Evolutionary conservation across 345 rosid species (phyloP).

Genomic region (Aurinia saxatilis): DNA sequence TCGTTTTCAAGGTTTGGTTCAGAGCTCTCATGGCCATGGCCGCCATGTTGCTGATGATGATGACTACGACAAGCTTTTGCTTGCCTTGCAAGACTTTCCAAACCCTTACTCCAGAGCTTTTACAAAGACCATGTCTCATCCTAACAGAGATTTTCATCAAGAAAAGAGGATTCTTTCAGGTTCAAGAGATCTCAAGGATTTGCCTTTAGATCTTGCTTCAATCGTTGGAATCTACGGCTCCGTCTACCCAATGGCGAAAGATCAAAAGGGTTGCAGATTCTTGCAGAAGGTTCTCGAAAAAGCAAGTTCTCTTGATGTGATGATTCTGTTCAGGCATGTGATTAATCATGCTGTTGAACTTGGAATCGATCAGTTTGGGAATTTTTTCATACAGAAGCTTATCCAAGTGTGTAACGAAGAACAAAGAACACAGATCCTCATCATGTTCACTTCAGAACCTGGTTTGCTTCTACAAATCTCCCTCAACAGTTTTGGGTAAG

Average conservation of each 20-base stretch:
- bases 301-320: conserved; percentile 30
- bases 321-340: conserved; percentile 31
- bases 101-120: conserved; percentile 26
- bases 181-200: conserved; percentile 16
- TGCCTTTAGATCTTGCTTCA: conserved; percentile 25
- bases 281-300: conserved; percentile 38
- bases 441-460: conserved; percentile 31
- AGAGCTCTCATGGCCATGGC: conserved; percentile 11
- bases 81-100: conserved; percentile 22
- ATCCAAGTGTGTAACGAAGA: conserved; percentile 40
- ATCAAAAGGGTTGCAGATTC: conserved; percentile 39
- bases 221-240: conserved; percentile 32
- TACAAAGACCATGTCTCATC: conserved; percentile 3
- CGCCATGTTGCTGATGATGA: neutral
- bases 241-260: conserved; percentile 38
- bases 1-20: conserved; percentile 20
- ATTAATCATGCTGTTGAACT: conserved; percentile 40
- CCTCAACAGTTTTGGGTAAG: conserved; percentile 46
- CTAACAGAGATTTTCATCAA: too few relatives aligned
- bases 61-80: conserved; percentile 19
- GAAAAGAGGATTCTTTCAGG: conserved; percentile 16
- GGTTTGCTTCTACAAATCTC: conserved; percentile 42
- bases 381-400: conserved; percentile 47
- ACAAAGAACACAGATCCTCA: conserved; percentile 38
- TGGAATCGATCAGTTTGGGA: conserved; percentile 49